phyloP scores from a whole-genome alignment of 495 filamentous ascomycete species.

The Pseudoneurospora amorphoporcata region DNA sequence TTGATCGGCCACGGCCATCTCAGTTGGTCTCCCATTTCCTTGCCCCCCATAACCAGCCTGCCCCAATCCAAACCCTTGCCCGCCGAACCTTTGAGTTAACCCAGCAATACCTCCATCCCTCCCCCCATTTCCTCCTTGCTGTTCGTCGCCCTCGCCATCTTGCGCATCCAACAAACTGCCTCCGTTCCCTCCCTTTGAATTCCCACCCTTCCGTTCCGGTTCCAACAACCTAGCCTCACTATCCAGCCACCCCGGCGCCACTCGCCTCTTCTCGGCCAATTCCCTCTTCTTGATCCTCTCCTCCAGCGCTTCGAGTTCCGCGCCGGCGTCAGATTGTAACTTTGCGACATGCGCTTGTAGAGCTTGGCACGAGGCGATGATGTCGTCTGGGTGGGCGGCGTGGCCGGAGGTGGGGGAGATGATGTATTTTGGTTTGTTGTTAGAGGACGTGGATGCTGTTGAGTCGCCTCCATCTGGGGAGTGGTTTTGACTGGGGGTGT shows the following conservation, averaged over 20 bases:
- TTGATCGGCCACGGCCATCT: slow-evolving; percentile 40
- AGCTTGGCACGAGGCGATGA: slow-evolving; percentile 66
- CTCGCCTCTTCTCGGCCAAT: slow-evolving; percentile 78
- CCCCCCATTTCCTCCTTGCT: slow-evolving; percentile 14
- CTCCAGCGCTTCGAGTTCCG: slow-evolving; percentile 59
- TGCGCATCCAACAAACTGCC: neutral
- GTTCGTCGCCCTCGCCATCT: neutral
- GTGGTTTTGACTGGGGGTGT: slow-evolving; percentile 35
- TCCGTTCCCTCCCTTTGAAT: neutral
- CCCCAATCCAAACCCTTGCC: neutral
- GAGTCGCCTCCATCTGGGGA: slow-evolving; percentile 14
- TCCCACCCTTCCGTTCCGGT: slow-evolving; percentile 44
- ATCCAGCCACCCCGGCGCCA: slow-evolving; percentile 93
- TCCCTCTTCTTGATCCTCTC: slow-evolving; percentile 62
- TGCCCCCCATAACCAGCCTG: slow-evolving; percentile 4
- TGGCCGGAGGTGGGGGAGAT: slow-evolving; percentile 57
- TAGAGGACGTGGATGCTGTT: slow-evolving; percentile 27
- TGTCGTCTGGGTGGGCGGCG: slow-evolving; percentile 70
- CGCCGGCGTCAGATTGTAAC: slow-evolving; percentile 50
- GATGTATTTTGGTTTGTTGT: slow-evolving; percentile 52
- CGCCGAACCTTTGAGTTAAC: neutral
- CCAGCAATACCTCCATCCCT: neutral
- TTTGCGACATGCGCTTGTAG: slow-evolving; percentile 64
- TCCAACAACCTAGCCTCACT: slow-evolving; percentile 75
- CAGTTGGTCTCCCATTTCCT: slow-evolving; percentile 31